phyloP scores from a whole-genome alignment of 805 yeast species.

The Starmerella roubikii region DNA sequence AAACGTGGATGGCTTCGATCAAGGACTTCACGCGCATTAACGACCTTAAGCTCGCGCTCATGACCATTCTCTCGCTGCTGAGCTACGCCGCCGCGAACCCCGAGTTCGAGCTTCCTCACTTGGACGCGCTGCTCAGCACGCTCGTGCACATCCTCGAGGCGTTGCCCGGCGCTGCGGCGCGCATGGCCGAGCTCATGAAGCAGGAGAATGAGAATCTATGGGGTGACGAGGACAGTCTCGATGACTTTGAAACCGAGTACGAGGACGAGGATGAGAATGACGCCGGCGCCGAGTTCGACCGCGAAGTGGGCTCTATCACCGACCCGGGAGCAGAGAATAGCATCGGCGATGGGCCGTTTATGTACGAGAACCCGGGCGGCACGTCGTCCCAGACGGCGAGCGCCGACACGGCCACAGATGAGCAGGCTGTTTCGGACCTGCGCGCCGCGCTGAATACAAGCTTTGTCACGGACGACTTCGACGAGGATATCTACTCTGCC shows the following conservation, averaged over 20 bases:
- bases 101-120: slow-evolving; percentile 23
- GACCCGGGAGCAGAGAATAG: no score
- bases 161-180: slow-evolving; percentile 59
- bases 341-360: slow-evolving; percentile 9
- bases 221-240: slow-evolving; percentile 27
- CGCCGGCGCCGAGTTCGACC: slow-evolving; percentile 8
- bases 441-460: slow-evolving; percentile 6
- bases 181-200: slow-evolving; percentile 49
- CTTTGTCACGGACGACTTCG: slow-evolving; percentile 48
- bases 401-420: slow-evolving; percentile 16
- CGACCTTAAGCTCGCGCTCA: slow-evolving; percentile 61
- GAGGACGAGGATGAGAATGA: slow-evolving; percentile 17
- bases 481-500: slow-evolving; percentile 69
- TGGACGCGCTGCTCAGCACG: slow-evolving; percentile 36
- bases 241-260: slow-evolving; percentile 21
- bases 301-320: neutral
- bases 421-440: slow-evolving; percentile 13
- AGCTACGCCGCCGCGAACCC: slow-evolving; percentile 25
- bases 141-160: slow-evolving; percentile 41
- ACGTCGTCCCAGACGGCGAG: neutral
- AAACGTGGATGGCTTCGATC: slow-evolving; percentile 49
- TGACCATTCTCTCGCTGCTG: slow-evolving; percentile 50
- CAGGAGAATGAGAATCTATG: slow-evolving; percentile 32
- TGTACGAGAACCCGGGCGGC: slow-evolving; percentile 12
- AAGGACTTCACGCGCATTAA: slow-evolving; percentile 52